These are phyloP conservation scores for Alliaria petiolata DNA, from an alignment of 345 rosid genomes.

Conservation along the genomic window DNA sequence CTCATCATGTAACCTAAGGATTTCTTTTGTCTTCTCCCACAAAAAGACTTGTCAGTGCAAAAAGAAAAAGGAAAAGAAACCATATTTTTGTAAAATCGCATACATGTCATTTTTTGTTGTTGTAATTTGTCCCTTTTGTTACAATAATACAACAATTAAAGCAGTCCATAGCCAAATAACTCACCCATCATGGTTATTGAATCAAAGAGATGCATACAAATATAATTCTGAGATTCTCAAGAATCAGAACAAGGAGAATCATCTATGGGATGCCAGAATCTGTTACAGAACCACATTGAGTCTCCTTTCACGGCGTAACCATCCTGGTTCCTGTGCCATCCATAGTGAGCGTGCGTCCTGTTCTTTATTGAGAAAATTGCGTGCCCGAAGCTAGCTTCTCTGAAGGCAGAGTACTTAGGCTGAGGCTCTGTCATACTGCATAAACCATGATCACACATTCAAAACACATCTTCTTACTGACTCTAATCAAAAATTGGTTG, in stretches of 20 bases:
- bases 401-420: slow-evolving; percentile 55
- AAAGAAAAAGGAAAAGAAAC: too few relatives aligned
- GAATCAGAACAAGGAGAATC: slow-evolving; percentile 37
- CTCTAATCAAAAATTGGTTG: not conserved
- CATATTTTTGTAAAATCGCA: too few relatives aligned
- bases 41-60: too few relatives aligned
- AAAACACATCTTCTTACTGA: not conserved
- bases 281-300: slow-evolving; percentile 68
- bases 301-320: slow-evolving; percentile 80
- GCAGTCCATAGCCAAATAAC: too few relatives aligned
- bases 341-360: slow-evolving; percentile 63
- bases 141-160: not conserved
- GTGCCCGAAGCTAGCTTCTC: slow-evolving; percentile 90
- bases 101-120: too few relatives aligned
- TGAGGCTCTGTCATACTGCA: not conserved
- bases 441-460: not conserved
- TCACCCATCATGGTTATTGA: too few relatives aligned
- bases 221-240: not conserved
- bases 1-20: too few relatives aligned
- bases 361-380: slow-evolving; percentile 71
- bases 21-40: too few relatives aligned
- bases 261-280: slow-evolving; percentile 57
- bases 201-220: not conserved
- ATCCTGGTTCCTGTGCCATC: slow-evolving; percentile 84
- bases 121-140: too few relatives aligned